Evolutionary conservation across 2,329 filamentous ascomycete genomes (phyloP).

Genomic region (Alternaria sp.): DNA sequence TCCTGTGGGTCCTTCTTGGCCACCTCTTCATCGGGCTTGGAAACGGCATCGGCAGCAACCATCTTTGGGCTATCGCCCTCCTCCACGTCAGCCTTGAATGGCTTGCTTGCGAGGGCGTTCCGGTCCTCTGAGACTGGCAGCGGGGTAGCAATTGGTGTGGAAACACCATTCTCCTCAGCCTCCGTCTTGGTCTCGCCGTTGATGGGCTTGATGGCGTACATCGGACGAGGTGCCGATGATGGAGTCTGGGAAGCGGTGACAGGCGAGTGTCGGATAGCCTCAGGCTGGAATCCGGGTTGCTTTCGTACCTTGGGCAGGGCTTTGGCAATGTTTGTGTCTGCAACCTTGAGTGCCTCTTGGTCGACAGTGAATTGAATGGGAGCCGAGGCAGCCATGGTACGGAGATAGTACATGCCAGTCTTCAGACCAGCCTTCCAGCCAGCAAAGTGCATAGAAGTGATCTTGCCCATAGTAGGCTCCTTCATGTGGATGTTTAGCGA

Average conservation of each 20-base stretch:
- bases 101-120: slow-evolving; percentile 67
- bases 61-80: slow-evolving; percentile 84
- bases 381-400: slow-evolving; percentile 94
- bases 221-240: slow-evolving; percentile 71
- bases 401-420: slow-evolving; percentile 99
- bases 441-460: slow-evolving; percentile 99
- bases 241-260: slow-evolving; percentile 59
- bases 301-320: slow-evolving; percentile 74
- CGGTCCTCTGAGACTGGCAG: slow-evolving; percentile 62
- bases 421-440: slow-evolving; percentile 99
- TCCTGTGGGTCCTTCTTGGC: slow-evolving; percentile 70
- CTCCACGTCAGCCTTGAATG: slow-evolving; percentile 78
- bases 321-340: slow-evolving; percentile 79
- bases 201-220: slow-evolving; percentile 68
- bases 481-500: slow-evolving; percentile 99
- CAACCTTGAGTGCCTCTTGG: slow-evolving; percentile 89
- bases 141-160: slow-evolving; percentile 74
- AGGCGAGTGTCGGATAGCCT: slow-evolving; percentile 20
- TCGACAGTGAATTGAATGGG: slow-evolving; percentile 99
- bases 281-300: slow-evolving; percentile 36
- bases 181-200: slow-evolving; percentile 40
- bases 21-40: slow-evolving; percentile 69
- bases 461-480: slow-evolving; percentile 99
- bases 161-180: slow-evolving; percentile 64
- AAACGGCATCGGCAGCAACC: slow-evolving; percentile 73